A percentile compares a stretch with the other conserved stretches of the same genome.
phyloP scores from a whole-genome alignment of 768 basidiomycete genomes.

The Suillus variegatus region DNA sequence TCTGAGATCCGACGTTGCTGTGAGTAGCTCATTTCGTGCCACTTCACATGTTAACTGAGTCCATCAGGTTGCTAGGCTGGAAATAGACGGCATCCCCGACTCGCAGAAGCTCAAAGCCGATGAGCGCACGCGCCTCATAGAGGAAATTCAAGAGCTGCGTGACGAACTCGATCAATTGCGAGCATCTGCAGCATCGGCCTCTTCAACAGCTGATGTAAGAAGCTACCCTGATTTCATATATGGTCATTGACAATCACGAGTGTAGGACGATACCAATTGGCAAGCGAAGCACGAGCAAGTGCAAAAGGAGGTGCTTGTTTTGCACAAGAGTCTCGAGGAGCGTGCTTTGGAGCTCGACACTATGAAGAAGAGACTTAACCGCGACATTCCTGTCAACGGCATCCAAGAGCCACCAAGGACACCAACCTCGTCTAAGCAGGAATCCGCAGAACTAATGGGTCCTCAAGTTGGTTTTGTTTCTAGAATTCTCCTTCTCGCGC shows the following conservation, averaged over 20 bases:
- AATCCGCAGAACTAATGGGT: constrained; percentile 71
- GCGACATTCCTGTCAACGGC: constrained; percentile 53
- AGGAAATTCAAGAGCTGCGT: constrained; percentile 59
- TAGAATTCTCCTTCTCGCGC: constrained; percentile 1
- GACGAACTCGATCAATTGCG: constrained; percentile 44
- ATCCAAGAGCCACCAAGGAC: constrained; percentile 31
- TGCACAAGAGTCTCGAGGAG: constrained; percentile 38
- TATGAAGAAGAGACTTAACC: constrained; percentile 58
- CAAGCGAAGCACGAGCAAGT: constrained; percentile 31
- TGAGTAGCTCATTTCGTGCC: constrained; percentile 41
- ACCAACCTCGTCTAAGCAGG: constrained; percentile 47
- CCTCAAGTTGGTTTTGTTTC: constrained; percentile 59
- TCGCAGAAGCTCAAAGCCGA: constrained; percentile 48
- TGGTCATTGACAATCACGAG: neutral
- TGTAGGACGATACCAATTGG: constrained; percentile 27
- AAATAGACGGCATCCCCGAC: constrained; percentile 39
- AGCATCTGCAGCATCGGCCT: constrained; percentile 16
- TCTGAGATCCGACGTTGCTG: constrained; percentile 70
- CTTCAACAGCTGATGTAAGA: constrained; percentile 26
- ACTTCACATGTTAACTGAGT: neutral
- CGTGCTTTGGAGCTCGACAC: constrained; percentile 55
- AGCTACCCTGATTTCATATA: too few relatives aligned
- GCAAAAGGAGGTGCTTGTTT: constrained; percentile 30
- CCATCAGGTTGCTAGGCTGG: constrained; percentile 49
- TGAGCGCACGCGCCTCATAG: constrained; percentile 52